A percentile compares a stretch with the other conserved stretches of the same genome.
Conservation (phyloP, 768 basidiomycete species). For the Hortiboletus campestris region DNA sequence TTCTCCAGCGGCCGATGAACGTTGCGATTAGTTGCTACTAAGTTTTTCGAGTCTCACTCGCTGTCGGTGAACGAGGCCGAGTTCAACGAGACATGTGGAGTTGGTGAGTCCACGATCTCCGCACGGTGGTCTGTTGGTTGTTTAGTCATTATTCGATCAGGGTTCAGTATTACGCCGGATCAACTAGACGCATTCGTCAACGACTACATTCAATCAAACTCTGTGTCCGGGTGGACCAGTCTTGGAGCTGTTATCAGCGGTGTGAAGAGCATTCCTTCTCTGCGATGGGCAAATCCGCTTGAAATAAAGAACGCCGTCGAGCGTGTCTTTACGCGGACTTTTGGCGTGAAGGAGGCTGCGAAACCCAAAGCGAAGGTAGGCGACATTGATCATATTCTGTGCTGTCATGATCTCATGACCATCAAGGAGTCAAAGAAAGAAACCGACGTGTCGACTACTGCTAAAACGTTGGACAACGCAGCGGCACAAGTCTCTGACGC, state of each 20-base stretch:
- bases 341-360: conserved; percentile 68
- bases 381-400: background rate
- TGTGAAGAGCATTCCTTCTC: conserved; percentile 55
- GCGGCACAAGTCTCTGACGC: conserved; percentile 34
- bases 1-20: conserved; percentile 2
- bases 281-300: conserved; percentile 82
- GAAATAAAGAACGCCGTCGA: conserved; percentile 85
- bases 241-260: conserved; percentile 66
- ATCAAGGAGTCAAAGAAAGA: conserved; percentile 53
- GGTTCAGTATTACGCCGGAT: conserved; percentile 70
- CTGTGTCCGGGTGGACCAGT: conserved; percentile 68
- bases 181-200: conserved; percentile 58
- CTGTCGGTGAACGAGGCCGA: conserved; percentile 62
- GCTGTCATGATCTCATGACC: background rate
- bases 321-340: conserved; percentile 58
- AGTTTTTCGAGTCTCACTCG: conserved; percentile 63
- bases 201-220: conserved; percentile 54
- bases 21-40: conserved; percentile 48
- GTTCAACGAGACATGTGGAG: conserved; percentile 80
- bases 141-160: conserved; percentile 40
- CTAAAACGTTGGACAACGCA: conserved; percentile 15
- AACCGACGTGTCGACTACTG: conserved; percentile 11
- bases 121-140: background rate
- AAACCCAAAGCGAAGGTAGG: conserved; percentile 68
- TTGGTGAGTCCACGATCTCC: conserved; percentile 57